These are phyloP conservation scores for Alternaria postmessia DNA, from an alignment of 2,329 filamentous ascomycete genomes.

Conservation along the genomic window DNA sequence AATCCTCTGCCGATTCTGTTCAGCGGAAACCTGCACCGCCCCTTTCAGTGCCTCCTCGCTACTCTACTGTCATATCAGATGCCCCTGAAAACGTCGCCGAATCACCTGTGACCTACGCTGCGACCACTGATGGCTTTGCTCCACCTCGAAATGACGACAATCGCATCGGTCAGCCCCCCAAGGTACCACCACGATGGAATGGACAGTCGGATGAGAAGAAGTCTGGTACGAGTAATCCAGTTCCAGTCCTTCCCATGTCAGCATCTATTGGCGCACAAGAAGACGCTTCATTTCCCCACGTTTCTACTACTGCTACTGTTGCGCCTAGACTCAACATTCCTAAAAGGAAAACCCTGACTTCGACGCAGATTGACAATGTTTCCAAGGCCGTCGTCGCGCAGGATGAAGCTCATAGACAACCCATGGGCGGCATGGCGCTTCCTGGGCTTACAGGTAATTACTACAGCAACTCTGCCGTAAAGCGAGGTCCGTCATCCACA, in stretches of 20 bases:
- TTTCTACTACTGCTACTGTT: conserved; percentile 31
- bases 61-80: conserved; percentile 55
- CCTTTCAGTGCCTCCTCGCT: conserved; percentile 52
- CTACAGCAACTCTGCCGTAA: conserved; percentile 13
- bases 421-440: conserved; percentile 28
- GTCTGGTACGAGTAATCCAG: conserved; percentile 47
- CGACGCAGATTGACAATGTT: conserved; percentile 53
- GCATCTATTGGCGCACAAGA: conserved; percentile 22
- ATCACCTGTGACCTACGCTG: conserved; percentile 51
- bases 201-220: conserved; percentile 45
- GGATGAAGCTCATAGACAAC: conserved; percentile 23
- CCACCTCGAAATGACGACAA: conserved; percentile 33
- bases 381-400: conserved; percentile 35
- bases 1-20: conserved; percentile 41
- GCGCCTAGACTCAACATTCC: conserved; percentile 51
- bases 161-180: conserved; percentile 13
- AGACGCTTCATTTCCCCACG: conserved; percentile 13
- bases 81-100: conserved; percentile 45
- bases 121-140: conserved; percentile 52
- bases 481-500: conserved; percentile 8
- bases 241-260: conserved; percentile 27
- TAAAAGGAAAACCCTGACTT: conserved; percentile 56
- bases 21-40: conserved; percentile 55
- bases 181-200: conserved; percentile 27
- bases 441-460: conserved; percentile 26